These are phyloP conservation scores for Mycena haematopus DNA, from an alignment of 768 basidiomycete genomes.

Conservation along the genomic window DNA sequence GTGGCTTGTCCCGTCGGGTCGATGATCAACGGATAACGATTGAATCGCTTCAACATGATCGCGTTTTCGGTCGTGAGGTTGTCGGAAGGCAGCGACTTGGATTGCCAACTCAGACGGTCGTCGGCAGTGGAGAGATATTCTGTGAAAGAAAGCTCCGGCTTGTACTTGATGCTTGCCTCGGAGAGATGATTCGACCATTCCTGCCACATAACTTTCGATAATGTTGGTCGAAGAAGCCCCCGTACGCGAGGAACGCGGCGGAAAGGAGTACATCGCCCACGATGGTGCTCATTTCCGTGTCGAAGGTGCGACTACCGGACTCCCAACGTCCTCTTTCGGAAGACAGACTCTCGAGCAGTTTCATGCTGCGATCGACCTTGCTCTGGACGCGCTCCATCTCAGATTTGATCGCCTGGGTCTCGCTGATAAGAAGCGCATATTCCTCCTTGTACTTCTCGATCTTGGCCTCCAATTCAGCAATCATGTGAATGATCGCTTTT, in stretches of 20 bases:
- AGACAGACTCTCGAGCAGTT: constrained; percentile 89
- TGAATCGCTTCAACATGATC: constrained; percentile 99
- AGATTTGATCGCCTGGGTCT: constrained; percentile 94
- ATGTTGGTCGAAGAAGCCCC: constrained; percentile 98
- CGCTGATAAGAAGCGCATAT: constrained; percentile 94
- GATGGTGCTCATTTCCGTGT: constrained; percentile 97
- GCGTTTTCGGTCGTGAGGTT: constrained; percentile 97
- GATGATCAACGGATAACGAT: constrained; percentile 96
- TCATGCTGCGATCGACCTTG: constrained; percentile 98
- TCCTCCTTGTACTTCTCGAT: constrained; percentile 96
- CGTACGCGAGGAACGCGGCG: constrained; percentile 95
- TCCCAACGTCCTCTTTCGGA: constrained; percentile 97
- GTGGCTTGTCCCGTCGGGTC: constrained; percentile 99
- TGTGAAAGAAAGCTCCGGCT: constrained; percentile 87
- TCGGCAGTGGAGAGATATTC: constrained; percentile 98
- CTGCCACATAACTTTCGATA: constrained; percentile 97
- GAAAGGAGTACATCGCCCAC: constrained; percentile 96
- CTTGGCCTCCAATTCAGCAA: constrained; percentile 89
- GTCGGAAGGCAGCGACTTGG: constrained; percentile 94
- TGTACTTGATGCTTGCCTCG: constrained; percentile 92
- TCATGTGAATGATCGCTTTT: constrained; percentile 86
- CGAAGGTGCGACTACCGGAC: constrained; percentile 91
- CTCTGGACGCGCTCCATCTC: constrained; percentile 98
- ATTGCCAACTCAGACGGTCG: constrained; percentile 94
- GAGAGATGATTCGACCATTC: constrained; percentile 90